Evolutionary conservation across 495 filamentous ascomycete species (phyloP).

Genomic region (Penicillium maclennaniae): DNA sequence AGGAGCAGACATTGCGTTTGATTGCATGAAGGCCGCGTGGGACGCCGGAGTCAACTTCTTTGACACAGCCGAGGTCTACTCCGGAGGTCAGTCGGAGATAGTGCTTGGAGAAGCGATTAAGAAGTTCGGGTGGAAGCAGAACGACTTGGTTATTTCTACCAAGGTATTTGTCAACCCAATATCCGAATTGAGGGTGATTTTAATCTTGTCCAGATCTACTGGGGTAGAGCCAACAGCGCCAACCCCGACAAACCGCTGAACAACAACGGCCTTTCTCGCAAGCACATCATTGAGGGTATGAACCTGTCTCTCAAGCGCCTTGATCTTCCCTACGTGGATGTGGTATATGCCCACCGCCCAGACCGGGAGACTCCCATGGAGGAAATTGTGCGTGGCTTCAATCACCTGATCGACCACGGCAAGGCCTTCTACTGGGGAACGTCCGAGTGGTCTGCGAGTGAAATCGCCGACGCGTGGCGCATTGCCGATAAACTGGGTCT

Average conservation of each 20-base stretch:
- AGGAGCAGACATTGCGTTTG: constrained; percentile 53
- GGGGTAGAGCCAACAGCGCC: constrained; percentile 56
- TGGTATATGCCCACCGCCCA: constrained; percentile 82
- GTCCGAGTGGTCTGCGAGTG: constrained; percentile 77
- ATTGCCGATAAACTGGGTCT: constrained; percentile 69
- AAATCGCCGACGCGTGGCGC: constrained; percentile 74
- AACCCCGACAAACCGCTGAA: constrained; percentile 63
- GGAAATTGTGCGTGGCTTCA: constrained; percentile 82
- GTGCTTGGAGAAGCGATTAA: constrained; percentile 71
- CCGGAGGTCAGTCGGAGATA: constrained; percentile 64
- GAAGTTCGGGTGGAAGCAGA: constrained; percentile 62
- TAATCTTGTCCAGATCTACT: constrained; percentile 54
- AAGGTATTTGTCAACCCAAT: constrained; percentile 49
- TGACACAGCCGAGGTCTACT: constrained; percentile 45
- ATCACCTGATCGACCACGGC: constrained; percentile 70
- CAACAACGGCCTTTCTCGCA: constrained; percentile 74
- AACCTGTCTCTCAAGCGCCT: constrained; percentile 64
- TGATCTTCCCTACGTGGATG: constrained; percentile 66
- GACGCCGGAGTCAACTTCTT: constrained; percentile 76
- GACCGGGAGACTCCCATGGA: constrained; percentile 82
- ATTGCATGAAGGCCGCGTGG: constrained; percentile 72
- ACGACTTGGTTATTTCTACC: constrained; percentile 81
- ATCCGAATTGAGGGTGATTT: neutral
- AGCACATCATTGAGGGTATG: constrained; percentile 75
- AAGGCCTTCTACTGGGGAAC: constrained; percentile 92